These are phyloP conservation scores for Oxytropis ochrocephala DNA, from an alignment of 306 rosid species.

Conservation along the genomic window DNA sequence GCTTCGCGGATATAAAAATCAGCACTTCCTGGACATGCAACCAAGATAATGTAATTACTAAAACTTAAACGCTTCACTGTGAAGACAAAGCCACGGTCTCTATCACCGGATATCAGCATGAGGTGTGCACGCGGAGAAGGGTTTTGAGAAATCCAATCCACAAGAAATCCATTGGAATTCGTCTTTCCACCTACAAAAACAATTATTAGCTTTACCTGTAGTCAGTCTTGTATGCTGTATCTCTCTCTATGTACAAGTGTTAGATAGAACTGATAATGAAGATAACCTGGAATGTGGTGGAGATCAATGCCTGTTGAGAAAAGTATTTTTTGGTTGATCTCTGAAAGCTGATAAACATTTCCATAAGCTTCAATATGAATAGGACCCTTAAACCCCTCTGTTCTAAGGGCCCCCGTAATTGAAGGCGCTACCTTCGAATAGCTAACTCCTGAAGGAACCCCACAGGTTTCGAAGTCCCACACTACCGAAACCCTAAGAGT, in stretches of 20 bases:
- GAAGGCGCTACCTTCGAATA: conserved; percentile 38
- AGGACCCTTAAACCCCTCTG: conserved; percentile 79
- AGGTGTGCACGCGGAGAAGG: conserved; percentile 99
- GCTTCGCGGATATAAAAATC: conserved; percentile 65
- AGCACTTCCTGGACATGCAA: conserved; percentile 51
- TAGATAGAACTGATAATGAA: no score
- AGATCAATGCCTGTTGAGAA: conserved; percentile 68
- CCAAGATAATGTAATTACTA: conserved; percentile 80
- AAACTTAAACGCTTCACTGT: conserved; percentile 68
- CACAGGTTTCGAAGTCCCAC: conserved; percentile 94
- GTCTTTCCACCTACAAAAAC: conserved; percentile 92
- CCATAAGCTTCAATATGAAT: conserved; percentile 75
- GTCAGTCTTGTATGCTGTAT: no score
- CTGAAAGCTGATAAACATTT: conserved; percentile 53
- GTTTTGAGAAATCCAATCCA: conserved; percentile 88
- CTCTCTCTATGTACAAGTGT: no score
- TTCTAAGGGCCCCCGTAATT: conserved; percentile 57
- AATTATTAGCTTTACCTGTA: no score
- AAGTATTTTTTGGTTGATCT: conserved; percentile 58
- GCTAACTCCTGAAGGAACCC: conserved; percentile 37
- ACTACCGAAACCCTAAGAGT: conserved; percentile 70
- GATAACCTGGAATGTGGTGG: conserved; percentile 62
- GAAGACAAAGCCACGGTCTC: conserved; percentile 48
- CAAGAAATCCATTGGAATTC: conserved; percentile 73
- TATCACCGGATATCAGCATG: conserved; percentile 74